phyloP scores from a whole-genome alignment of 352 stramenopile species.

The Globisporangium spiculum region DNA sequence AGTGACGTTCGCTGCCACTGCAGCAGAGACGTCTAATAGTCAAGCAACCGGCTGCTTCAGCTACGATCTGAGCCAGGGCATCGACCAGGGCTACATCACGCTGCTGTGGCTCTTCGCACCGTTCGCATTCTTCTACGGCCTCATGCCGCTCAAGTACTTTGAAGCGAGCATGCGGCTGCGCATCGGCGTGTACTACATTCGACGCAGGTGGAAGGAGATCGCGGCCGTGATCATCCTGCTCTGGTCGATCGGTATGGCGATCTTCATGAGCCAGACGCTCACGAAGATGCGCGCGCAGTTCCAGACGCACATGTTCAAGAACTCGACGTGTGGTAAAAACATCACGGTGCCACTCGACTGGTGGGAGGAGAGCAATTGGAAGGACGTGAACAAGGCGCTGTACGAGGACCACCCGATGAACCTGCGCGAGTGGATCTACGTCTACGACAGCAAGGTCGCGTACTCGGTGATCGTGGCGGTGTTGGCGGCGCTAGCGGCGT shows the following conservation, averaged over 20 bases:
- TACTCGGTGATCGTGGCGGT: slow-evolving; percentile 66
- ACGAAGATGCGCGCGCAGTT: slow-evolving; percentile 40
- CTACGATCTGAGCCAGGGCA: slow-evolving; percentile 25
- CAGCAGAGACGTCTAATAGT: not conserved
- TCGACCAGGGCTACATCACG: slow-evolving; percentile 31
- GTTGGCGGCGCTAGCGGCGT: slow-evolving; percentile 51
- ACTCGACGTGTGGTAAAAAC: slow-evolving; percentile 43
- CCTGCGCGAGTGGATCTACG: slow-evolving; percentile 53
- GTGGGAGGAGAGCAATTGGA: slow-evolving; percentile 45
- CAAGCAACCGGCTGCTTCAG: slow-evolving; percentile 24
- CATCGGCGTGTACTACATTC: slow-evolving; percentile 75
- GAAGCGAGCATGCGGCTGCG: slow-evolving; percentile 62
- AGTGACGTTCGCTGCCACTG: not conserved
- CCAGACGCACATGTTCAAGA: slow-evolving; percentile 31
- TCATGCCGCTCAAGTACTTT: slow-evolving; percentile 69
- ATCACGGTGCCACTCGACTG: slow-evolving; percentile 37
- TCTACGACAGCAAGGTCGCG: slow-evolving; percentile 62
- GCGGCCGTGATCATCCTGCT: slow-evolving; percentile 61
- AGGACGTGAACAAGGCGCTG: slow-evolving; percentile 18
- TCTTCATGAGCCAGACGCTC: slow-evolving; percentile 64
- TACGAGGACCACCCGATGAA: slow-evolving; percentile 33
- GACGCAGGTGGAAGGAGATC: slow-evolving; percentile 71
- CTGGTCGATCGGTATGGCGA: slow-evolving; percentile 58
- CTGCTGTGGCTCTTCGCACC: slow-evolving; percentile 65
- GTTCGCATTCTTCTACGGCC: slow-evolving; percentile 51